phyloP scores from a whole-genome alignment of 257 asterid genomes.

The Euphrasia confusa region DNA sequence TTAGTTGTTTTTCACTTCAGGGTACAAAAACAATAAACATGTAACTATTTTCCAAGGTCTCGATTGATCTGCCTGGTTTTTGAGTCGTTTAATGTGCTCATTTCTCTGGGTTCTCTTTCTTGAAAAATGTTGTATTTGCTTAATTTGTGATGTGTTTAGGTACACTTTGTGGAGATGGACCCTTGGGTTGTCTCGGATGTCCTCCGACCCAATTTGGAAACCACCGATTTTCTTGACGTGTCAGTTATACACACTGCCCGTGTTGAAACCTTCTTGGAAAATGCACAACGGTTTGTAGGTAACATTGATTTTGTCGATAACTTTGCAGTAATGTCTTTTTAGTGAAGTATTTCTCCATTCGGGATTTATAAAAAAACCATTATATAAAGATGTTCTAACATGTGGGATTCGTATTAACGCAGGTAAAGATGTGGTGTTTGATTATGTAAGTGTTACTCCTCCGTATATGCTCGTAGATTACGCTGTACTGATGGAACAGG shows the following conservation, averaged over 20 bases:
- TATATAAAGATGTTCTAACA: constrained; percentile 21
- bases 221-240: constrained; percentile 72
- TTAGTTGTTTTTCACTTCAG: neutral
- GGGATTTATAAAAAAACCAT: neutral
- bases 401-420: constrained; percentile 22
- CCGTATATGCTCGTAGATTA: constrained; percentile 90
- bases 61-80: constrained; percentile 6
- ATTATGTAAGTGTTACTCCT: constrained; percentile 89
- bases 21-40: no score
- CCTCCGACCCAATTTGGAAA: constrained; percentile 74
- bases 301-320: neutral
- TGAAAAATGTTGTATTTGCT: constrained; percentile 15
- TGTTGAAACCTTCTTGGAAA: constrained; percentile 76
- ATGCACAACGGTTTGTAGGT: constrained; percentile 66
- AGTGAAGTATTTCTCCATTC: neutral
- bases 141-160: constrained; percentile 42
- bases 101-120: constrained; percentile 10
- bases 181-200: constrained; percentile 96
- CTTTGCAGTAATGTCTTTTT: neutral
- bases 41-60: neutral
- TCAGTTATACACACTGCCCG: constrained; percentile 71
- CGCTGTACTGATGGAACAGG: constrained; percentile 67
- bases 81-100: neutral
- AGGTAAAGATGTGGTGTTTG: constrained; percentile 67
- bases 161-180: constrained; percentile 97